A percentile compares a stretch with the other conserved stretches of the same genome.
Conservation (phyloP, 768 basidiomycete species). For the Leccinellum luteum region DNA sequence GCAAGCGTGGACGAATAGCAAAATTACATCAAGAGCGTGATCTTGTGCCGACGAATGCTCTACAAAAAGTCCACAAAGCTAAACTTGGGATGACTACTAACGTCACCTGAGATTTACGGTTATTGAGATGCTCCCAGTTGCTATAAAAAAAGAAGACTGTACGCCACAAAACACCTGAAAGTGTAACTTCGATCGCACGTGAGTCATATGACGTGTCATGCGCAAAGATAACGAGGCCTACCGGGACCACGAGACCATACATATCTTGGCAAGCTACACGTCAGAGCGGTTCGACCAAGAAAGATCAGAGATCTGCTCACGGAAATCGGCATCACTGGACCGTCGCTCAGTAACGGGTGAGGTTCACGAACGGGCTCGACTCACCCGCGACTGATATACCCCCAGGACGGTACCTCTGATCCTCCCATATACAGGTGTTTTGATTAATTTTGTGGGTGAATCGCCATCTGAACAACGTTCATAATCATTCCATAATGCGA, state of each 20-base stretch:
- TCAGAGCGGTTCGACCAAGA: conserved; percentile 10
- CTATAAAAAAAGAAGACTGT: conserved; percentile 10
- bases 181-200: conserved; percentile 41
- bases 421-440: conserved; percentile 38
- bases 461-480: conserved; percentile 60
- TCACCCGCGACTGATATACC: conserved; percentile 57
- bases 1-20: conserved; percentile 14
- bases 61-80: conserved; percentile 59
- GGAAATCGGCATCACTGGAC: conserved; percentile 57
- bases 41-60: conserved; percentile 57
- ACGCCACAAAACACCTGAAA: conserved; percentile 51
- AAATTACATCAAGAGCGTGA: conserved; percentile 52
- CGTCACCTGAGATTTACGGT: conserved; percentile 41
- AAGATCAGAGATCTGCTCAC: conserved; percentile 34
- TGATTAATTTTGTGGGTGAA: conserved; percentile 45
- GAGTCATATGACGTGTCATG: neutral
- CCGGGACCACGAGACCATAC: conserved; percentile 56
- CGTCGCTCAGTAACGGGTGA: conserved; percentile 5
- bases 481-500: conserved; percentile 63
- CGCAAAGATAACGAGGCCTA: conserved; percentile 29
- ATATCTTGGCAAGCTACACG: conserved; percentile 41
- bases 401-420: conserved; percentile 47
- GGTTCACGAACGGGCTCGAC: conserved; percentile 15
- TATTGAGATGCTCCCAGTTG: neutral
- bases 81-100: conserved; percentile 64